Conservation (phyloP, 306 rosid genomes). For the Prinsepia uniflora region DNA sequence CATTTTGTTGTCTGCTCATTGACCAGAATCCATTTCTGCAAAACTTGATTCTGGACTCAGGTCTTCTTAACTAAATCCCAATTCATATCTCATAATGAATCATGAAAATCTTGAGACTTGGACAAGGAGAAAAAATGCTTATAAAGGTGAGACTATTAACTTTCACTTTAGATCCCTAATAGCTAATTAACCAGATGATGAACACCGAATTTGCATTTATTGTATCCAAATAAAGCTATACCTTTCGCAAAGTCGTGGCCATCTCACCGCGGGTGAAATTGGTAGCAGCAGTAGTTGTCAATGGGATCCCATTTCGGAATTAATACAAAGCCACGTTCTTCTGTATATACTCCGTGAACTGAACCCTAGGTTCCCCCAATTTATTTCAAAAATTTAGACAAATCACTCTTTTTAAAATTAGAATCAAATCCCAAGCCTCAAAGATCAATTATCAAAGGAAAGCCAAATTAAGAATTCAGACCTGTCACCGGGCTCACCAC, state of each 20-base stretch:
- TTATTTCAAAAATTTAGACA: background rate
- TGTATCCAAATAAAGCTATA: constrained; percentile 3
- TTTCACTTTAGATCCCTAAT: background rate
- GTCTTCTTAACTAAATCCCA: background rate
- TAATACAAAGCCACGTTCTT: constrained; percentile 72
- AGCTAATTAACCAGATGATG: background rate
- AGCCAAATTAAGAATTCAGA: background rate
- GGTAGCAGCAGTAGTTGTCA: constrained; percentile 74
- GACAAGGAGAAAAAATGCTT: no score
- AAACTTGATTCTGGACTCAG: no score
- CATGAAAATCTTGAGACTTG: background rate
- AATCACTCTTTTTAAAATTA: no score
- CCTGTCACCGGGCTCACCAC: constrained; percentile 98
- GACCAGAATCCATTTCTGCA: no score
- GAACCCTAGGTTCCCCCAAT: constrained; percentile 47
- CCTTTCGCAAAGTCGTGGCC: constrained; percentile 83
- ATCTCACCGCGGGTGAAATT: constrained; percentile 77
- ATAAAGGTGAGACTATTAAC: background rate
- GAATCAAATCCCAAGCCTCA: constrained; percentile 7
- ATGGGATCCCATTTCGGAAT: constrained; percentile 71
- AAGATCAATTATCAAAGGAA: constrained; percentile 19
- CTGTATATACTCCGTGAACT: constrained; percentile 73
- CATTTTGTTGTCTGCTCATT: no score
- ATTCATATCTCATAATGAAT: background rate
- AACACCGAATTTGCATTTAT: background rate